A percentile compares a stretch with the other conserved stretches of the same genome.
phyloP scores from a whole-genome alignment of 768 basidiomycete species.

The Exsudoporus frostii region DNA sequence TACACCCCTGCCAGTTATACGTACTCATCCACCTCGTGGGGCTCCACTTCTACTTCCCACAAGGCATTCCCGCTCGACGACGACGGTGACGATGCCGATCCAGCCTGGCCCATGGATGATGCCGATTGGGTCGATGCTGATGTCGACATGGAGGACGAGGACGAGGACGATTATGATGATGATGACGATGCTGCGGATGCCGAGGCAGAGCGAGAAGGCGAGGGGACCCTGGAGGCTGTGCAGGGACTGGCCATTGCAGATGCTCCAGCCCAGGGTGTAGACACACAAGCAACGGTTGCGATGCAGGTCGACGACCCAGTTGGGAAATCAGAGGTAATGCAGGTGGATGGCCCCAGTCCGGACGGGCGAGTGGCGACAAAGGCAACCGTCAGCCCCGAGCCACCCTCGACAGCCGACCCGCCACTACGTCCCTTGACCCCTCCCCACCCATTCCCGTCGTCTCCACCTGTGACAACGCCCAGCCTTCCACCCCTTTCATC shows the following conservation, averaged over 20 bases:
- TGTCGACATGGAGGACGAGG: slow-evolving; percentile 32
- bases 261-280: background rate
- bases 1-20: slow-evolving; percentile 35
- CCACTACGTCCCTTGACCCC: slow-evolving; percentile 7
- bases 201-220: slow-evolving; percentile 12
- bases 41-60: slow-evolving; percentile 6
- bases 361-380: background rate
- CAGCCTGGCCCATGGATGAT: slow-evolving; percentile 22
- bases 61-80: slow-evolving; percentile 15
- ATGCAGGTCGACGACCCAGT: slow-evolving; percentile 4
- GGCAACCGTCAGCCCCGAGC: background rate
- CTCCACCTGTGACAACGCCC: slow-evolving; percentile 6
- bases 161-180: slow-evolving; percentile 31
- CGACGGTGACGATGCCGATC: slow-evolving; percentile 19
- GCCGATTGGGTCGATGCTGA: slow-evolving; percentile 26
- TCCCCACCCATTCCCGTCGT: background rate
- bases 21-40: slow-evolving; percentile 24
- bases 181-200: slow-evolving; percentile 22
- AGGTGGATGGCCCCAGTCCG: background rate
- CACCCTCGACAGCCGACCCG: background rate
- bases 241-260: slow-evolving; percentile 11
- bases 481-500: slow-evolving; percentile 28
- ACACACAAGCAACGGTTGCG: background rate
- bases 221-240: slow-evolving; percentile 15
- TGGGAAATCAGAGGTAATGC: background rate